Conservation (phyloP, 352 stramenopile genomes). For the Albugo laibachii region DNA sequence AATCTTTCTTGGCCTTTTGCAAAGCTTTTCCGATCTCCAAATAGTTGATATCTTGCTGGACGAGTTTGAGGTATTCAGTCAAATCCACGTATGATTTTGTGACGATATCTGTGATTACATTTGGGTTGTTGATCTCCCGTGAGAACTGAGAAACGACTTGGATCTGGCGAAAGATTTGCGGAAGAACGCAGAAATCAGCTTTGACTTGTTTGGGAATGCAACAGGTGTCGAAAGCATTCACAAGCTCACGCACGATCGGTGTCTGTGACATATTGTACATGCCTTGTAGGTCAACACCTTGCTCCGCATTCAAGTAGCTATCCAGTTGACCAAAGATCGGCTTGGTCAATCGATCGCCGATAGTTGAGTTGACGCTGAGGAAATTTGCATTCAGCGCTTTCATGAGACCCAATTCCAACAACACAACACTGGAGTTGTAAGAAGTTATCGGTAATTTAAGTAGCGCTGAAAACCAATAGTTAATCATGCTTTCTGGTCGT, state of each 20-base stretch:
- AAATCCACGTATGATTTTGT: conserved; percentile 1
- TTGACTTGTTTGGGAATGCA: conserved; percentile 1
- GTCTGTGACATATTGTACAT: background rate
- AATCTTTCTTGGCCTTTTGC: background rate
- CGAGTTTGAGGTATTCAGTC: conserved; percentile 2
- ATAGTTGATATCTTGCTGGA: background rate
- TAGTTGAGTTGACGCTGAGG: background rate
- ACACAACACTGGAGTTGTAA: background rate
- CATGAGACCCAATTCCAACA: conserved; percentile 5
- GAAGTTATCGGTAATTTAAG: background rate
- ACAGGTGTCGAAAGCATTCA: conserved; percentile 1
- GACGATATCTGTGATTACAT: conserved; percentile 2
- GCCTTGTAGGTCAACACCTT: conserved; percentile 3
- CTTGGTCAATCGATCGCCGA: conserved; percentile 3
- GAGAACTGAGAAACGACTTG: no score
- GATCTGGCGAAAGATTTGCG: conserved; percentile 4
- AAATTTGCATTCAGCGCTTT: conserved; percentile 2
- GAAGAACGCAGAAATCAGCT: conserved; percentile 3
- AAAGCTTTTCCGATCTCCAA: background rate
- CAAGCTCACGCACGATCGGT: background rate
- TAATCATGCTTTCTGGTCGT: no score
- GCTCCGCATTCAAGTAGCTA: background rate
- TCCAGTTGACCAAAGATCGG: conserved; percentile 2
- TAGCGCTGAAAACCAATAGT: no score
- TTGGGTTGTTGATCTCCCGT: background rate